phyloP scores from a whole-genome alignment of 2,329 filamentous ascomycete species.

The Fonsecaea erecta region DNA sequence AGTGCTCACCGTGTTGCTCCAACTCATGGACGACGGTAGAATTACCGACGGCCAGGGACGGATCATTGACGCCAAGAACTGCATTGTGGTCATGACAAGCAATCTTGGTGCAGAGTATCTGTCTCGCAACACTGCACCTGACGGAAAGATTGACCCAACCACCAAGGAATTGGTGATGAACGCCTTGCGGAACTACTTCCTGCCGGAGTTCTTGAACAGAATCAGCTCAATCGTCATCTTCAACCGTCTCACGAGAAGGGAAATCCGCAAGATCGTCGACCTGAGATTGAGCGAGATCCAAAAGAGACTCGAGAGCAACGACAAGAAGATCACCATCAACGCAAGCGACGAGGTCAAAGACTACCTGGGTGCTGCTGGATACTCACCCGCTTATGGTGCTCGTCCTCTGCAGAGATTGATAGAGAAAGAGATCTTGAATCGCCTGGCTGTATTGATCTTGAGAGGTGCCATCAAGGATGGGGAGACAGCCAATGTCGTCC shows the following conservation, averaged over 20 bases:
- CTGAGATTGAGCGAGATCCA: slow-evolving; percentile 87
- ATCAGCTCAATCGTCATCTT: slow-evolving; percentile 97
- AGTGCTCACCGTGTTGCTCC: slow-evolving; percentile 92
- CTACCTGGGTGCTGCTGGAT: slow-evolving; percentile 87
- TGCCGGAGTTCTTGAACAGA: slow-evolving; percentile 97
- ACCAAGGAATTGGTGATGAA: slow-evolving; percentile 90
- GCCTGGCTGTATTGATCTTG: slow-evolving; percentile 86
- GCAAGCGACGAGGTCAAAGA: slow-evolving; percentile 86
- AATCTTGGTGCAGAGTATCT: slow-evolving; percentile 95
- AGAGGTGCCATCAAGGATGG: slow-evolving; percentile 83
- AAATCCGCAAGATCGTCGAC: slow-evolving; percentile 96
- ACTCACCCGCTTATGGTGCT: slow-evolving; percentile 94
- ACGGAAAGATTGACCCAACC: slow-evolving; percentile 82
- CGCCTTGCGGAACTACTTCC: slow-evolving; percentile 90
- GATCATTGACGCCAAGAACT: slow-evolving; percentile 93
- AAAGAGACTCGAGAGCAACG: slow-evolving; percentile 82
- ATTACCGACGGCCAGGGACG: slow-evolving; percentile 98
- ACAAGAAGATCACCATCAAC: slow-evolving; percentile 82
- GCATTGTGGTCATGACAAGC: slow-evolving; percentile 98
- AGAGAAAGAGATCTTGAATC: slow-evolving; percentile 96
- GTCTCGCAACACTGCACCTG: slow-evolving; percentile 73
- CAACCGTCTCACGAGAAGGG: slow-evolving; percentile 86
- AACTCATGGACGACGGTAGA: slow-evolving; percentile 98
- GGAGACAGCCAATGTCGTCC: slow-evolving; percentile 77
- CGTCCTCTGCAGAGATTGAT: slow-evolving; percentile 86